Evolutionary conservation across 176 grass and related monocot genomes (phyloP), one percentile per base, ranked within the genome.

Genomic region (Paspalum notatum): DNA sequence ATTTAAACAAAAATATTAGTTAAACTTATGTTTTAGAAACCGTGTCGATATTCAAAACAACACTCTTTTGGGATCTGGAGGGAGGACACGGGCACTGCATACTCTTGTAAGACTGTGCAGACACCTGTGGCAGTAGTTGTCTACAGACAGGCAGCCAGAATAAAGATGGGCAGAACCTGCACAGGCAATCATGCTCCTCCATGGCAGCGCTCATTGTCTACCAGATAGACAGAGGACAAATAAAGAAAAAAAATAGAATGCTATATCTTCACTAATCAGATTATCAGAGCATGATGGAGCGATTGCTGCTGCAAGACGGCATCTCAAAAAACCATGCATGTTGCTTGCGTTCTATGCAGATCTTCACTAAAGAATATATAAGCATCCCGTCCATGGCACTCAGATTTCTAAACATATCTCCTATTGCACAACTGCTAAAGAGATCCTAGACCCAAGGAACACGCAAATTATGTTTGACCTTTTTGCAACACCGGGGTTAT

Each of bases 381-480:
- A 24, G 11, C 13, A 11, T 25, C n/a, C n/a, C 16, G 24, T 41
- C 38, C 26, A 11, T 56, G 38, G 38, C 38, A 27, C 49, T 27
- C 55, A 15, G 12, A 57, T 56, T 59, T 39, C 41, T 48, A 47
- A 80, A 49, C 16, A 55, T 73, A 46, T 65, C 46, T 56, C 57
- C 43, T 12, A n/a, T 1, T 18, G 49, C 40, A 73, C 62, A 76
- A 37, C 62, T 47, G 50, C 68, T 50, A 69, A 84, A 47, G n/a
- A 84, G 69, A 75, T 66, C 68, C 77, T 42, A 75, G 80, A 60
- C 77, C 70, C 42, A 81, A 60, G 84, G 50, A 50, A 60, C 42
- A 86, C 77, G 69, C 84, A 67, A 80, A 51, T 46, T 47, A 48
- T 86, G 58, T 72, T 80, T 74, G 68, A 80, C 84, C 84, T 74